Base-by-base conservation (phyloP, 2,329 filamentous ascomycete genomes). In the Aplosporella prunicola region DNA sequence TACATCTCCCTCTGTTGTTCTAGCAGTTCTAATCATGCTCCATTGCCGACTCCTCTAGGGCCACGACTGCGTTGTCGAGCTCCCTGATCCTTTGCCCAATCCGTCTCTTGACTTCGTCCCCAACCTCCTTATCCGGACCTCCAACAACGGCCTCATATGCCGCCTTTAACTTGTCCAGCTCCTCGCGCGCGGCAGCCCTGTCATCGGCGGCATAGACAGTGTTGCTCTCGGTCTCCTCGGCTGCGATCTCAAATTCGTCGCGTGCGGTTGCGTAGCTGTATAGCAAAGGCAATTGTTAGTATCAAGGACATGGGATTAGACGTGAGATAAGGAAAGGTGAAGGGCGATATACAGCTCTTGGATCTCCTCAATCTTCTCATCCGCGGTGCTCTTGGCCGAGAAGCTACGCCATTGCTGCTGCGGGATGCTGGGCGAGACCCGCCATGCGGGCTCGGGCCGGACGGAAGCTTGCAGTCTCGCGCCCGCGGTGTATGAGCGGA, bases 151-250 rank as follows among this genome's bases (percentile, higher is more conserved):
- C 52, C 23, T 57, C 54, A 41, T 68, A 74, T 9, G 61, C 66
- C 33, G 62, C 59, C 42, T 71, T 56, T 37, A 75, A 56, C 43
- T 58, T 62, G 26, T 62, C 61, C 38, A 76, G 47, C 45, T 72
- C 71, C 49, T 72, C 69, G 9, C 66, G 50, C 20, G 71, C 70
- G 16, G 70, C 70, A 13, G 62, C 65, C 4, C 72, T 57, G 43
- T 75, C 71, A 17, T 69, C 69, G 13, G 65, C 60, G 2, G 72
- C 72, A 51, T 75, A 75, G 20, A 72, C 65, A 9, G 68, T 69
- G 40, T 67, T 66, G 54, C 70, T 72, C 44, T 67, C 61, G 13
- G 66, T 69, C 48, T 70, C 67, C 43, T 72, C 68, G 38, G 61
- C 57, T 20, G 67, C 68, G 20, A 69, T 69, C 39, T 72, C 67